These are phyloP conservation scores for Clarireedia homoeocarpa DNA, from an alignment of 2,329 filamentous ascomycete genomes.

Conservation along the genomic window DNA sequence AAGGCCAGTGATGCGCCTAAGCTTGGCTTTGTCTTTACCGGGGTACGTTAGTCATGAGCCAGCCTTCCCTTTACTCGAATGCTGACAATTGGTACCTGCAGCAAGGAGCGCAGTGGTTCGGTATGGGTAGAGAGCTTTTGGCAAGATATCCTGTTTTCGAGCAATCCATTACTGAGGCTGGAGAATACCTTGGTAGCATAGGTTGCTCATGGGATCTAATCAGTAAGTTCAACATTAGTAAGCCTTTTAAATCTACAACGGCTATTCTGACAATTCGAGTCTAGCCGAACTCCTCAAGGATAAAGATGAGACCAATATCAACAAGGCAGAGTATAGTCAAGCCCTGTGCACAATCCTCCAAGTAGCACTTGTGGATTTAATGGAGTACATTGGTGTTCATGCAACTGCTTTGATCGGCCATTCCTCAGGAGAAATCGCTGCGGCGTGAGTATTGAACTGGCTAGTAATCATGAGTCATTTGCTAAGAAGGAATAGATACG, in stretches of 20 bases:
- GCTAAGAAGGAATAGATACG: not conserved
- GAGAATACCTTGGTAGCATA: not conserved
- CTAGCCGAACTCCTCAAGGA: not conserved
- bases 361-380: conserved; percentile 35
- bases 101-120: conserved; percentile 16
- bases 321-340: conserved; percentile 28
- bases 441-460: conserved; percentile 1
- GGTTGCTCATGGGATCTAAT: conserved; percentile 1
- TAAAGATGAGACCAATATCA: not conserved
- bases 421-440: conserved; percentile 39
- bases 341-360: conserved; percentile 40
- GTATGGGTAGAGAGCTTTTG: conserved; percentile 14
- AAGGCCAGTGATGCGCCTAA: not conserved
- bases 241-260: too few species aligned
- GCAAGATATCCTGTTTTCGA: not conserved
- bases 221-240: too few species aligned
- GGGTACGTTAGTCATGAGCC: not conserved
- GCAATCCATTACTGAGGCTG: not conserved
- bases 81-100: not conserved
- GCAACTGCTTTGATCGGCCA: conserved; percentile 35
- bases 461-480: too few species aligned
- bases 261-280: not conserved
- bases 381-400: conserved; percentile 33
- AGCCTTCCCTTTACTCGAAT: not conserved
- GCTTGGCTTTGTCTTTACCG: conserved; percentile 12